Evolutionary conservation across 129 eudicot genomes (phyloP).

Genomic region (Escallonia rubra): DNA sequence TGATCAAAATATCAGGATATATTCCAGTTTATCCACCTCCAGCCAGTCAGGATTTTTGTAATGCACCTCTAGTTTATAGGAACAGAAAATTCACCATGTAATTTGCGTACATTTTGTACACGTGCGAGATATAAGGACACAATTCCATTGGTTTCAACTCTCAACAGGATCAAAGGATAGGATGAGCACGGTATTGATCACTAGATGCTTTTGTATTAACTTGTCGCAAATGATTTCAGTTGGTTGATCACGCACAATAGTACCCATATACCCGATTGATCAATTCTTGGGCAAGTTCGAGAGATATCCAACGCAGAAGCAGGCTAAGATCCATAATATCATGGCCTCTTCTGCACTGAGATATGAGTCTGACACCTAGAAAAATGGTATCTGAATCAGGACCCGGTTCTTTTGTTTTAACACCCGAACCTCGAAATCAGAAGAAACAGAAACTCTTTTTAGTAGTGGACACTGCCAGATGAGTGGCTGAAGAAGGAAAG

Average conservation of each 20-base stretch:
- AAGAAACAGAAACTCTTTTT: not conserved
- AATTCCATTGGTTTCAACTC: constrained; percentile 9
- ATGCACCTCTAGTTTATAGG: constrained; percentile 3
- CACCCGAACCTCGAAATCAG: not conserved
- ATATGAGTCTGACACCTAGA: no score
- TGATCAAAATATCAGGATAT: not conserved
- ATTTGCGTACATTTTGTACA: constrained; percentile 21
- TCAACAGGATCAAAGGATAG: constrained; percentile 6
- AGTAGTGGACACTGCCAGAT: constrained; percentile 2
- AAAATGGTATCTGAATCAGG: not conserved
- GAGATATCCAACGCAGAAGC: not conserved
- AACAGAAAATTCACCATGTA: constrained; percentile 1
- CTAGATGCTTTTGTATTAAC: not conserved
- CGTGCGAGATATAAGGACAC: not conserved
- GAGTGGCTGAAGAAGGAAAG: constrained; percentile 3
- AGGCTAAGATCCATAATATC: no score
- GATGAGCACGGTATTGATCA: constrained; percentile 3
- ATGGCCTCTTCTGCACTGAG: no score
- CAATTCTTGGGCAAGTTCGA: not conserved
- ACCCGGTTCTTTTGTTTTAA: not conserved
- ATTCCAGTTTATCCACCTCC: constrained; percentile 6
- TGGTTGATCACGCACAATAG: not conserved
- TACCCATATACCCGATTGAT: not conserved
- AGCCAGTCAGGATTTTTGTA: constrained; percentile 1
- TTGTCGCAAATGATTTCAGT: not conserved